These are phyloP conservation scores for Kodamaea fukazawae DNA, from an alignment of 805 yeast genomes.

Conservation along the genomic window DNA sequence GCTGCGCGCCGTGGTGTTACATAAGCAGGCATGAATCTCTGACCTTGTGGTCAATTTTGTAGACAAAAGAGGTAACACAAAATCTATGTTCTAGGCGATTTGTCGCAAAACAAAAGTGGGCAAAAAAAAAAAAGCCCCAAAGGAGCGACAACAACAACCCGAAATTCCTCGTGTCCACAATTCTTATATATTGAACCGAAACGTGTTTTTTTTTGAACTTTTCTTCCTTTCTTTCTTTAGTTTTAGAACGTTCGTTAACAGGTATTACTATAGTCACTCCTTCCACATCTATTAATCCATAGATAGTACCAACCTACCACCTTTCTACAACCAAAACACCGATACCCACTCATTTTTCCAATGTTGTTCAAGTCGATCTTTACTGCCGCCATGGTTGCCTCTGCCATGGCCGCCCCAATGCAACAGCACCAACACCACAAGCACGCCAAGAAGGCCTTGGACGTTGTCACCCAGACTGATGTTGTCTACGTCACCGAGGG, in stretches of 20 bases:
- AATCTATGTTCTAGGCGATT: too few relatives aligned
- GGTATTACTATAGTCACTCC: conserved; percentile 39
- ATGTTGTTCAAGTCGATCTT: conserved; percentile 29
- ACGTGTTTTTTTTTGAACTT: background rate
- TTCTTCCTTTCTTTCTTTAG: conserved; percentile 3
- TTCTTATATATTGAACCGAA: too few relatives aligned
- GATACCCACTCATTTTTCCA: conserved; percentile 7
- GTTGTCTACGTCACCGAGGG: conserved; percentile 50
- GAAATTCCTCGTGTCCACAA: conserved; percentile 2
- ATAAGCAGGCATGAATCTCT: too few relatives aligned
- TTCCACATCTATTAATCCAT: conserved; percentile 21
- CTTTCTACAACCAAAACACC: conserved; percentile 8
- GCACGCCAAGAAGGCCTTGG: conserved; percentile 61
- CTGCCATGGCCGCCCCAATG: conserved; percentile 58
- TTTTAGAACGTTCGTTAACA: conserved; percentile 15
- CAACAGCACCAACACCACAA: conserved; percentile 41
- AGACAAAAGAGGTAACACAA: too few relatives aligned
- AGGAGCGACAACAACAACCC: too few relatives aligned
- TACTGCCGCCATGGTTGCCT: conserved; percentile 48
- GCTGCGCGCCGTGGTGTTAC: too few relatives aligned
- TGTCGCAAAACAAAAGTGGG: too few relatives aligned
- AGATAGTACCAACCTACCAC: conserved; percentile 19
- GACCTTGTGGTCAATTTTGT: too few relatives aligned
- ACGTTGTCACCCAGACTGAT: conserved; percentile 47
- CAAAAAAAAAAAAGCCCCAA: too few relatives aligned